These are phyloP conservation scores for Purshia tridentata DNA, from an alignment of 306 rosid genomes.

Conservation along the genomic window DNA sequence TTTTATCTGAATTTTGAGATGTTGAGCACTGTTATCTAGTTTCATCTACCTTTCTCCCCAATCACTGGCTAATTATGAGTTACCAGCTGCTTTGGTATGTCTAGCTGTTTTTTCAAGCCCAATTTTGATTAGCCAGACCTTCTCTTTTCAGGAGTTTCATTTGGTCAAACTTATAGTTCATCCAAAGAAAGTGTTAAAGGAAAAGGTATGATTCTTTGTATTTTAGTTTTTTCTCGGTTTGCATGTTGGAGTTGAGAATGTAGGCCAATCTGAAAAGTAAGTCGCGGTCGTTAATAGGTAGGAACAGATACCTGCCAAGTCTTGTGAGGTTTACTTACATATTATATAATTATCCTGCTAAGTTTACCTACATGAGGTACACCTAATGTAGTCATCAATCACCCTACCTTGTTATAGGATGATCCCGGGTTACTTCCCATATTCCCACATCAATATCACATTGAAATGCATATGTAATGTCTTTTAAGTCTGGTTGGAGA, in stretches of 20 bases:
- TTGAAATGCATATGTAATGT: background rate
- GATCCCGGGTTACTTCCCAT: background rate
- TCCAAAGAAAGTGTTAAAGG: constrained; percentile 79
- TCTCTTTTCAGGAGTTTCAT: constrained; percentile 90
- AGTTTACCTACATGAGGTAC: background rate
- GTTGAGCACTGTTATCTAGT: constrained; percentile 8
- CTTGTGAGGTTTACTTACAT: background rate
- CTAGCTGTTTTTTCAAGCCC: constrained; percentile 33
- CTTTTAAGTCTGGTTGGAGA: background rate
- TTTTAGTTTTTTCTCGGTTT: constrained; percentile 26
- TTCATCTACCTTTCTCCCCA: constrained; percentile 24
- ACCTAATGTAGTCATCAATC: background rate
- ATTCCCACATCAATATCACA: background rate
- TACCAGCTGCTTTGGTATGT: constrained; percentile 39
- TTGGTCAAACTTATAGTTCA: constrained; percentile 71
- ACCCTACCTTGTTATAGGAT: background rate
- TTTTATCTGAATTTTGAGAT: constrained; percentile 29
- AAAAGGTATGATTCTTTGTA: constrained; percentile 72
- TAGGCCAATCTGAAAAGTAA: constrained; percentile 6
- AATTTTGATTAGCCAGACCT: constrained; percentile 53
- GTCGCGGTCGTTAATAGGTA: background rate
- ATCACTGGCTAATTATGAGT: constrained; percentile 30
- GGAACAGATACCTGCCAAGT: background rate
- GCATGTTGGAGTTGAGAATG: constrained; percentile 28
- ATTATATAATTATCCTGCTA: background rate